A percentile compares a stretch with the other conserved stretches of the same genome.
Conservation (phyloP, 1,284 basidiomycete species). For the Irpex sp. region DNA sequence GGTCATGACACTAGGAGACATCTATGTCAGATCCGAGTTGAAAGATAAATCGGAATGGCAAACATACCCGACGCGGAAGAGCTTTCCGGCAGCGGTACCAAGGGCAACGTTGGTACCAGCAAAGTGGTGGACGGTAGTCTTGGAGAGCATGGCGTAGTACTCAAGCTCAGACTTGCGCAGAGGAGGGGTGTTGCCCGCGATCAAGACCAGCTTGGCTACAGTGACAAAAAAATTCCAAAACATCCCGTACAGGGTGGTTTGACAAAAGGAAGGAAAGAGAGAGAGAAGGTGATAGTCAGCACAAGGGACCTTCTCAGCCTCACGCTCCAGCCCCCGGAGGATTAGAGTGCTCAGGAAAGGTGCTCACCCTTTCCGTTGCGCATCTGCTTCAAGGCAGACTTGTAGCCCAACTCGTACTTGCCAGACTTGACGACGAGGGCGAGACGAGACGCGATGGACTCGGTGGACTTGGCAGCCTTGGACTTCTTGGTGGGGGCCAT, state of each 20-base stretch:
- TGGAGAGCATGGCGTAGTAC: slow-evolving; percentile 99
- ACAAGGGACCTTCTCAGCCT: slow-evolving; percentile 95
- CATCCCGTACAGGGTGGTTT: background rate
- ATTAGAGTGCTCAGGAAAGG: slow-evolving; percentile 28
- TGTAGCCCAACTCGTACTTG: slow-evolving; percentile 93
- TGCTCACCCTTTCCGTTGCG: slow-evolving; percentile 93
- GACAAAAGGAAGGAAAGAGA: slow-evolving; percentile 12
- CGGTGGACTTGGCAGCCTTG: slow-evolving; percentile 87
- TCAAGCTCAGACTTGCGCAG: slow-evolving; percentile 99
- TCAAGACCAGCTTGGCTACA: slow-evolving; percentile 96
- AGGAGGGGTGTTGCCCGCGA: slow-evolving; percentile 98
- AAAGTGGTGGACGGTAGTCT: slow-evolving; percentile 97
- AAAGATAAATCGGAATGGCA: no score
- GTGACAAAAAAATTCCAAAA: slow-evolving; percentile 7
- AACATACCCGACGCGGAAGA: slow-evolving; percentile 99
- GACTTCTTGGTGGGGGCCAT: slow-evolving; percentile 96
- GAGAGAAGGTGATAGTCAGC: slow-evolving; percentile 43
- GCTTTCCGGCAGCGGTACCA: slow-evolving; percentile 98
- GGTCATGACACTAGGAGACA: slow-evolving; percentile 81
- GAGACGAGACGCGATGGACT: slow-evolving; percentile 94
- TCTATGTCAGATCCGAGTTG: background rate
- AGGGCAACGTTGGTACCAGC: slow-evolving; percentile 96
- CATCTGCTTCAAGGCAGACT: slow-evolving; percentile 98
- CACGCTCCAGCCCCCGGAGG: slow-evolving; percentile 88
- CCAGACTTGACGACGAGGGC: slow-evolving; percentile 98